Evolutionary conservation across 2,329 filamentous ascomycete genomes (phyloP).

Genomic region (Fusarium annulatum): DNA sequence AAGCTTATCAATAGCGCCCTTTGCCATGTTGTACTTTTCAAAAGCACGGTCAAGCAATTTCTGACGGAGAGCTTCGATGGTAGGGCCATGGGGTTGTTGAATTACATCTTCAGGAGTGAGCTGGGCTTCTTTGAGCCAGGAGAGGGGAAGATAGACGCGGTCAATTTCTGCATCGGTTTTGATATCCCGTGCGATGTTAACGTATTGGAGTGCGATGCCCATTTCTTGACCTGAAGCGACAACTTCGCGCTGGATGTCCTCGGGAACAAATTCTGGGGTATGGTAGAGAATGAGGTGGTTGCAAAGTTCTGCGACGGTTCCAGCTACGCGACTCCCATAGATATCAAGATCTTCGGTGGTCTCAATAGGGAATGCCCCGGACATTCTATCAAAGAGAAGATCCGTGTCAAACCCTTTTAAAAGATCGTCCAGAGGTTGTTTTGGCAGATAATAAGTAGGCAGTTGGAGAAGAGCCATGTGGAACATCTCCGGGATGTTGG

Average conservation of each 20-base stretch:
- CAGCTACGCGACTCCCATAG: slow-evolving; percentile 76
- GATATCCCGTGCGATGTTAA: slow-evolving; percentile 83
- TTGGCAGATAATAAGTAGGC: slow-evolving; percentile 66
- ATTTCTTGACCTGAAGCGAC: slow-evolving; percentile 70
- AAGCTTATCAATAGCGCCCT: slow-evolving; percentile 68
- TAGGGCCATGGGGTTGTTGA: slow-evolving; percentile 51
- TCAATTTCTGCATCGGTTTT: slow-evolving; percentile 71
- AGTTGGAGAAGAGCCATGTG: slow-evolving; percentile 69
- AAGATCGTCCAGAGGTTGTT: slow-evolving; percentile 70
- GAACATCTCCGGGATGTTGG: slow-evolving; percentile 63
- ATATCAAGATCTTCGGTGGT: slow-evolving; percentile 67
- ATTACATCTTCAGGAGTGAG: slow-evolving; percentile 67
- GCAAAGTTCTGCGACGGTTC: slow-evolving; percentile 76
- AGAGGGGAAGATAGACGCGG: slow-evolving; percentile 74
- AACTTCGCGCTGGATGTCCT: slow-evolving; percentile 47
- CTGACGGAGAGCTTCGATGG: slow-evolving; percentile 61
- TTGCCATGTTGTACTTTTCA: slow-evolving; percentile 65
- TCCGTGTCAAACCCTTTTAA: slow-evolving; percentile 77
- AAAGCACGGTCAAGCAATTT: slow-evolving; percentile 71
- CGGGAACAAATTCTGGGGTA: slow-evolving; percentile 44
- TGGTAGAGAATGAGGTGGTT: slow-evolving; percentile 74
- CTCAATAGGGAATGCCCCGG: slow-evolving; percentile 63
- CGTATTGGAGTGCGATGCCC: slow-evolving; percentile 80
- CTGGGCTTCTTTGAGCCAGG: slow-evolving; percentile 70
- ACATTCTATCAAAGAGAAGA: slow-evolving; percentile 60